These are phyloP conservation scores for Cercospora sp. DNA, from an alignment of 2,329 filamentous ascomycete species.

Conservation along the genomic window DNA sequence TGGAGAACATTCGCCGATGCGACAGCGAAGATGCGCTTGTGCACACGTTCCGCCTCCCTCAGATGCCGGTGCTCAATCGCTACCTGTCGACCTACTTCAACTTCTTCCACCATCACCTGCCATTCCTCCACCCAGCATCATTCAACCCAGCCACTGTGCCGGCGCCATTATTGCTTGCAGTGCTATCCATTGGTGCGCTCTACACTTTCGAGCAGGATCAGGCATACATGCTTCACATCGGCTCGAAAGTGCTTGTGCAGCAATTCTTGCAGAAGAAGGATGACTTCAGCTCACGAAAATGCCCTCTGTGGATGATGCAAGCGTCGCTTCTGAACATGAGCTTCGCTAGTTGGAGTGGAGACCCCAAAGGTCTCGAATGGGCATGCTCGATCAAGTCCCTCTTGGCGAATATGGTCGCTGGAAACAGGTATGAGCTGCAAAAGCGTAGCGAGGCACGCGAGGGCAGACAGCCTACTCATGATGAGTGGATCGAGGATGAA, in stretches of 20 bases:
- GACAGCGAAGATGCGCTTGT: constrained; percentile 81
- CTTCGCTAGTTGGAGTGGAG: constrained; percentile 98
- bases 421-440: constrained; percentile 94
- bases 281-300: constrained; percentile 97
- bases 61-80: constrained; percentile 76
- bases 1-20: constrained; percentile 79
- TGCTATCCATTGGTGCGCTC: constrained; percentile 90
- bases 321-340: constrained; percentile 97
- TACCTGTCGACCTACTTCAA: constrained; percentile 96
- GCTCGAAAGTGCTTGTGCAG: constrained; percentile 94
- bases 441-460: constrained; percentile 85
- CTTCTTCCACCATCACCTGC: constrained; percentile 93
- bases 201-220: constrained; percentile 98
- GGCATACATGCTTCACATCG: constrained; percentile 95
- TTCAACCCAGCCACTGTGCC: constrained; percentile 80
- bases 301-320: constrained; percentile 97
- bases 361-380: constrained; percentile 96
- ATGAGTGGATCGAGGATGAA: constrained; percentile 96
- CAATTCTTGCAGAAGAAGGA: constrained; percentile 98
- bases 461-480: constrained; percentile 70
- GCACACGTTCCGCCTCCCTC: constrained; percentile 86
- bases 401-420: constrained; percentile 96
- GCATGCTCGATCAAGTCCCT: constrained; percentile 98
- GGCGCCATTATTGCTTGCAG: constrained; percentile 79
- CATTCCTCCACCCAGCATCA: constrained; percentile 89